These are phyloP conservation scores for Carex cristatella DNA, from an alignment of 176 grass and related monocot genomes.

Conservation along the genomic window DNA sequence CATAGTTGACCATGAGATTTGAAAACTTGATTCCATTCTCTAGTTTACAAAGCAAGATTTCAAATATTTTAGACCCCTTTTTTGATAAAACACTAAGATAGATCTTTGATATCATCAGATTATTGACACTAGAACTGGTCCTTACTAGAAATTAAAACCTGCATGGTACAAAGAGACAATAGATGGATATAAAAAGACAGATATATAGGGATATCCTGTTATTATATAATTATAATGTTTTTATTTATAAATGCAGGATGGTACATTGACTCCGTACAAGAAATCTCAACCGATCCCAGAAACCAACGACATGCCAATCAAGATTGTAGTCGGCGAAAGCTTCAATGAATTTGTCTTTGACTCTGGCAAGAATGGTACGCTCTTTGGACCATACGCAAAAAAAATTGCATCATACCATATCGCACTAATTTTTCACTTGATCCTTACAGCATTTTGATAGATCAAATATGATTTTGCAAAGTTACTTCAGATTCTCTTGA, in stretches of 20 bases:
- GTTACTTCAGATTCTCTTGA: not conserved
- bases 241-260: slow-evolving; percentile 54
- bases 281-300: slow-evolving; percentile 81
- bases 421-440: not conserved
- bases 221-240: not conserved
- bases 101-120: slow-evolving; percentile 2
- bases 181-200: slow-evolving; percentile 9
- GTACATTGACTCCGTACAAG: slow-evolving; percentile 51
- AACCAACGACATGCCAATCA: slow-evolving; percentile 61
- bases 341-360: slow-evolving; percentile 59
- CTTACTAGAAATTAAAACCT: not conserved
- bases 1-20: not conserved
- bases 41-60: not conserved
- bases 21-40: not conserved
- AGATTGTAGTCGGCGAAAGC: slow-evolving; percentile 68
- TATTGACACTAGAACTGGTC: not conserved
- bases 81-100: not conserved
- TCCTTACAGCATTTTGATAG: not conserved
- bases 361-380: slow-evolving; percentile 78
- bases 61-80: not conserved
- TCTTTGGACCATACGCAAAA: slow-evolving; percentile 1
- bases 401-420: not conserved
- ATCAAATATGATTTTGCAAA: not conserved
- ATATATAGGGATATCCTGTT: not conserved
- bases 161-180: not conserved